A percentile compares a stretch with the other conserved stretches of the same genome.
Conservation (phyloP, 441 rosid genomes). For the Flueggea neowawraea region DNA sequence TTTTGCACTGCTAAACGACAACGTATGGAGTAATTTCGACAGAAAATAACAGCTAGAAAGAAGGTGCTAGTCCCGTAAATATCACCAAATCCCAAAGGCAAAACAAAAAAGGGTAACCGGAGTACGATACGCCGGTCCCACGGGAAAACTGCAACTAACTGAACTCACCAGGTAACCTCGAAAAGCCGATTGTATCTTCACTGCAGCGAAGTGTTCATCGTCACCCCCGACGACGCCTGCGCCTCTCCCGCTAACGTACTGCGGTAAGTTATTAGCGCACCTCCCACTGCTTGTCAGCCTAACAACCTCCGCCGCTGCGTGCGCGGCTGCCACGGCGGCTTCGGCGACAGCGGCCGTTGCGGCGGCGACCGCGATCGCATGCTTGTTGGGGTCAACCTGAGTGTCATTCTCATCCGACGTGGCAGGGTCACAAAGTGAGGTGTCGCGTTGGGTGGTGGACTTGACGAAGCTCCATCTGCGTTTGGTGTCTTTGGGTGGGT, state of each 20-base stretch:
- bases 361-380: constrained; percentile 73
- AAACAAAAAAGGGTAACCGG: background rate
- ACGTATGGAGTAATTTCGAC: background rate
- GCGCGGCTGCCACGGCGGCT: constrained; percentile 73
- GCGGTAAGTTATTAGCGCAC: constrained; percentile 22
- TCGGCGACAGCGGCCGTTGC: constrained; percentile 80
- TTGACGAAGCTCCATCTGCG: constrained; percentile 90
- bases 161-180: no score
- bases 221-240: constrained; percentile 20
- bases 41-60: background rate
- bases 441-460: constrained; percentile 54
- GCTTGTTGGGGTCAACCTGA: constrained; percentile 39
- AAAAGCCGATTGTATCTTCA: no score
- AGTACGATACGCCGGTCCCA: no score
- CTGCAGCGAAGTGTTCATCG: constrained; percentile 40
- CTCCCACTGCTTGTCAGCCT: constrained; percentile 68
- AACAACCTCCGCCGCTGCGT: constrained; percentile 71
- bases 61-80: constrained; percentile 15
- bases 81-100: constrained; percentile 8
- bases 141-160: no score
- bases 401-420: background rate
- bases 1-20: constrained; percentile 9
- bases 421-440: background rate
- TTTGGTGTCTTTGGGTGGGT: constrained; percentile 30
- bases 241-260: constrained; percentile 25